Evolutionary conservation across 2,329 filamentous ascomycete species (phyloP).

Genomic region (Parasarocladium wereldwijsianum): DNA sequence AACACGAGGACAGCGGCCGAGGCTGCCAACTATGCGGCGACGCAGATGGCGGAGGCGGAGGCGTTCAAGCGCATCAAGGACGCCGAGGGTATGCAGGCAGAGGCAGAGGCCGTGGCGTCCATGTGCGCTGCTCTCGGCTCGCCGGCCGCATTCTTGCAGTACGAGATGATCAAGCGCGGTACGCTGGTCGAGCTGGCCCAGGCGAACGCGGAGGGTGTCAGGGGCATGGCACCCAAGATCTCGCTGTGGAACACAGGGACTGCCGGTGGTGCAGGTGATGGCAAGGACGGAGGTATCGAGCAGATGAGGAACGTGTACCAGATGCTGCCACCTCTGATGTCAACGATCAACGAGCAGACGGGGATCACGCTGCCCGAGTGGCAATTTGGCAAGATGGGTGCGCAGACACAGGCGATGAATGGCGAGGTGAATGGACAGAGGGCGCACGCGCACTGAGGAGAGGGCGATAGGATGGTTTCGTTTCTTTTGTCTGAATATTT

Average conservation of each 20-base stretch:
- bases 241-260: slow-evolving; percentile 74
- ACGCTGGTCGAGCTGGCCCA: slow-evolving; percentile 65
- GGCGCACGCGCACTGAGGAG: neutral
- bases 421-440: slow-evolving; percentile 7
- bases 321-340: slow-evolving; percentile 67
- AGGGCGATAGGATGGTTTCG: too few species aligned
- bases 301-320: slow-evolving; percentile 69
- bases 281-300: slow-evolving; percentile 38
- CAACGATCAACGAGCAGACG: slow-evolving; percentile 79
- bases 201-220: slow-evolving; percentile 62
- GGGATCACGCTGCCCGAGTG: slow-evolving; percentile 68
- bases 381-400: slow-evolving; percentile 41
- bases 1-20: slow-evolving; percentile 31
- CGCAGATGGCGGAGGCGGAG: slow-evolving; percentile 42
- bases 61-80: slow-evolving; percentile 52
- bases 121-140: slow-evolving; percentile 63
- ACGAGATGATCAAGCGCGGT: slow-evolving; percentile 76
- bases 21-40: slow-evolving; percentile 19
- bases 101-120: slow-evolving; percentile 67
- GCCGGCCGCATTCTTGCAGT: slow-evolving; percentile 63
- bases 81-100: slow-evolving; percentile 61
- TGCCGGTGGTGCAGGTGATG: slow-evolving; percentile 24
- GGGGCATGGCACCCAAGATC: slow-evolving; percentile 75
- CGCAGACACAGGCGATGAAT: slow-evolving; percentile 17
- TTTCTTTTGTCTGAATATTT: neutral